Conservation (phyloP, 805 yeast genomes). For the Lachancea dasiensis region DNA sequence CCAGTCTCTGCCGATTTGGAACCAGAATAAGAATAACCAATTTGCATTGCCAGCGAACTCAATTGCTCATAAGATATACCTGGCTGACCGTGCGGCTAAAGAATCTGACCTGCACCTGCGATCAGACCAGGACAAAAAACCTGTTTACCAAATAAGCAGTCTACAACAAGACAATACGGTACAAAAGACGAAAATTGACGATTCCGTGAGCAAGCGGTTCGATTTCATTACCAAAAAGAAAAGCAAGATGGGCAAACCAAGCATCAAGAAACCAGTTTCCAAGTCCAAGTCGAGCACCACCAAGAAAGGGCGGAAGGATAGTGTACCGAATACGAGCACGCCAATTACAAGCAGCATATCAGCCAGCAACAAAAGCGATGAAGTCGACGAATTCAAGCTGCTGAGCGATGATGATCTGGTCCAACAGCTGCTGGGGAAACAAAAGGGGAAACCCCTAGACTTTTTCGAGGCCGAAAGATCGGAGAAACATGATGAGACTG, state of each 20-base stretch:
- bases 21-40: constrained; percentile 17
- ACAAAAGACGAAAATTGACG: constrained; percentile 24
- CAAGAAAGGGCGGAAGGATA: constrained; percentile 7
- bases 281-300: constrained; percentile 4
- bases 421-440: constrained; percentile 2
- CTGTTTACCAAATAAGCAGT: constrained; percentile 22
- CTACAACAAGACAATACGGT: constrained; percentile 25
- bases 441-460: constrained; percentile 3
- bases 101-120: constrained; percentile 8
- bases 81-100: constrained; percentile 30
- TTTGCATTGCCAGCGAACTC: constrained; percentile 24
- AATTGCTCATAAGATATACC: constrained; percentile 31
- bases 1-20: constrained; percentile 39
- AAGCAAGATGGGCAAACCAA: constrained; percentile 9
- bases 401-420: background rate
- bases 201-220: constrained; percentile 31
- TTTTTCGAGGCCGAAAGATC: constrained; percentile 4
- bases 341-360: background rate
- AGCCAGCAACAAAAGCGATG: constrained; percentile 2
- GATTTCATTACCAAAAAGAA: constrained; percentile 30
- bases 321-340: constrained; percentile 2
- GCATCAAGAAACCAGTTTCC: constrained; percentile 2
- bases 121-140: constrained; percentile 6
- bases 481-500: constrained; percentile 9
- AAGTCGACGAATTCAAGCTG: constrained; percentile 3